phyloP scores from a whole-genome alignment of 805 yeast genomes.

The Wickerhamiella lipophila region DNA sequence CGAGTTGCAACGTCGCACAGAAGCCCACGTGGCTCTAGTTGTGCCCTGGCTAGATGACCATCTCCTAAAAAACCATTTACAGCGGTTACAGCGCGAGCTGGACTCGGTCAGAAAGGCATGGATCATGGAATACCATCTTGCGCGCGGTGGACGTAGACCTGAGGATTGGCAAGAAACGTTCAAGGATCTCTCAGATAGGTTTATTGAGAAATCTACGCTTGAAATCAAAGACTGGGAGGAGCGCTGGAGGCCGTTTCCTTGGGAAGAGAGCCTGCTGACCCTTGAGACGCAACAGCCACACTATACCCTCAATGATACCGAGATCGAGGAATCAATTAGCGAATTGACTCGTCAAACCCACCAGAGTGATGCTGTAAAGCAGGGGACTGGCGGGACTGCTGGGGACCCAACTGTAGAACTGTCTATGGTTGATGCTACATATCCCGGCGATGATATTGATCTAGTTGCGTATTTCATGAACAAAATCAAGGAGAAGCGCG shows the following conservation, averaged over 20 bases:
- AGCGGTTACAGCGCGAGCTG: background rate
- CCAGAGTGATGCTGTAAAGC: background rate
- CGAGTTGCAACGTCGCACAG: background rate
- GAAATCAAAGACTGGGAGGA: slow-evolving; percentile 6
- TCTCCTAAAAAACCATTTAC: background rate
- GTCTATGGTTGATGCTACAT: background rate
- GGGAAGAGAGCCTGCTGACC: background rate
- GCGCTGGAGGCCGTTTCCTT: slow-evolving; percentile 5
- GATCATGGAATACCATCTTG: background rate
- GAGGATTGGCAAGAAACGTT: background rate
- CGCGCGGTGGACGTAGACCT: background rate
- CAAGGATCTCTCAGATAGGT: background rate
- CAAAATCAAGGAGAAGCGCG: background rate
- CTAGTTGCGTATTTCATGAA: background rate
- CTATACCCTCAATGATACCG: background rate
- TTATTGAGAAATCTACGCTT: background rate
- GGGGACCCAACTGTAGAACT: background rate
- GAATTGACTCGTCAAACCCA: background rate
- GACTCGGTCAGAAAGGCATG: background rate
- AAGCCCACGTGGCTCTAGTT: slow-evolving; percentile 1
- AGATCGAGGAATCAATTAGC: background rate
- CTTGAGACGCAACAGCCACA: background rate
- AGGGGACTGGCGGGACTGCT: background rate
- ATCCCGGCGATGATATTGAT: background rate
- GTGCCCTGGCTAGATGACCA: slow-evolving; percentile 1